Base-by-base conservation (phyloP, 2,329 filamentous ascomycete genomes). In the Penicillium sumatraense region DNA sequence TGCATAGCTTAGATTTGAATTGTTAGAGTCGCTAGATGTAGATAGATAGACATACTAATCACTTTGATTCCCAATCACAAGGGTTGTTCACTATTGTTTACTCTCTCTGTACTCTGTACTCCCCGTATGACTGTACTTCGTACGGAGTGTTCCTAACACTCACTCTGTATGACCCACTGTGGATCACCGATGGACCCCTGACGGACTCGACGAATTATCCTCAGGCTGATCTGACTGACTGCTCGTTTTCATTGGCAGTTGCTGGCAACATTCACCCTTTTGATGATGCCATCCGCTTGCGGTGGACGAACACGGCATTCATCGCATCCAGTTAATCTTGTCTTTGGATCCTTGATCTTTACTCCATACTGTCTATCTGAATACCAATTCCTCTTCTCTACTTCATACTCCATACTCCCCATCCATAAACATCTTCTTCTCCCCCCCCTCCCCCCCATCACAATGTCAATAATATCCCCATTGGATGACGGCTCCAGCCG, bases 221-320 rank as follows among this genome's bases (percentile, higher is more conserved):
- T 36, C 33, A 6, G 14, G n/a, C 2, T 36, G 16, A 36, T 36
- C 9, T 16, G 16, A n/a, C n/a, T n/a, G n/a, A n/a, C n/a, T n/a
- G n/a, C n/a, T 20, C 8, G 5, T 3, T 40, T 4, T 21, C 16
- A 40, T 60, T 60, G 60, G 58, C 44, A 54, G 56, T 9, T 6
- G n/a, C 49, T 60, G 36, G 13, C 57, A 48, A 54, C 61, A 63
- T 63, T 48, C 20, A 11, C 26, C 16, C 40, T 20, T 5, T 3
- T 36, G 27, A 63, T 62, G 59, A 51, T 57, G 60, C 60, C 49
- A 62, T 61, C 56, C 29, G 35, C 16, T 40, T 48, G 53, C n/a
- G n/a, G 35, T 16, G 41, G 20, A n/a, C n/a, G n/a, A n/a, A n/a
- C n/a, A n/a, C n/a, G n/a, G n/a, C n/a, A n/a, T n/a, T n/a, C n/a